Base-by-base conservation (phyloP, 305 asterid genomes). In the Fraxinus greggii region DNA sequence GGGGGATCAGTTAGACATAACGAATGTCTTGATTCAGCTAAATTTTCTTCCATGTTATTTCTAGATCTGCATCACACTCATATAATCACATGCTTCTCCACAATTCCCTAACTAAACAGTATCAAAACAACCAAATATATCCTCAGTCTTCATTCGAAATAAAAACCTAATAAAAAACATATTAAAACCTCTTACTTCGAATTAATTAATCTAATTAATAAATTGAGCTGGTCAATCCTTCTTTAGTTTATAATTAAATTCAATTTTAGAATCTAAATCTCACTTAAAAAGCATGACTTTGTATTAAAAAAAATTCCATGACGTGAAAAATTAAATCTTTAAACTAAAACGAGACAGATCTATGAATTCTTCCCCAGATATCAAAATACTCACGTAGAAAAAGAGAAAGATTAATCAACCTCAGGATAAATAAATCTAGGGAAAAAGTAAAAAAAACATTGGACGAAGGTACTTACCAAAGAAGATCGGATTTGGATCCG, bases 351-450 rank as follows among this genome's bases (percentile, higher is more conserved):
- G 67, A 63, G 40, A 67, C 65, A 79, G 91, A 88, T 88, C 88
- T 76, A 86, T 35, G 59, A 69, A 13, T 78, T 72, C 15, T 65
- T 65, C 76, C 80, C 24, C 88, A 86, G 89, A 88, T 88, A 89
- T 88, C 77, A 72, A 78, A 54, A 19, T 54, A 67, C 78, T 73
- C 21, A 42, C 45, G 78, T 17, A 7, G 42, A 59, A 72, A 31
- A 35, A n/a, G 19, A 45, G 24, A 38, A 0, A 45, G 74, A 21
- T 15, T 7, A 13, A 17, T 4, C 12, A 59, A 83, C 42, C 19
- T 1, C 26, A 19, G 45, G 19, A 31, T 4, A 35, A 38, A 63
- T 2, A 80, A 54, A 79, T 23, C 76, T 36, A 23, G 36, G 9
- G 0, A 40, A 72, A 35, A 7, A n/a, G n/a, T n/a, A n/a, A n/a